These are phyloP conservation scores for Strigomonas galati DNA, from an alignment of 208 protist genomes.

Conservation along the genomic window DNA sequence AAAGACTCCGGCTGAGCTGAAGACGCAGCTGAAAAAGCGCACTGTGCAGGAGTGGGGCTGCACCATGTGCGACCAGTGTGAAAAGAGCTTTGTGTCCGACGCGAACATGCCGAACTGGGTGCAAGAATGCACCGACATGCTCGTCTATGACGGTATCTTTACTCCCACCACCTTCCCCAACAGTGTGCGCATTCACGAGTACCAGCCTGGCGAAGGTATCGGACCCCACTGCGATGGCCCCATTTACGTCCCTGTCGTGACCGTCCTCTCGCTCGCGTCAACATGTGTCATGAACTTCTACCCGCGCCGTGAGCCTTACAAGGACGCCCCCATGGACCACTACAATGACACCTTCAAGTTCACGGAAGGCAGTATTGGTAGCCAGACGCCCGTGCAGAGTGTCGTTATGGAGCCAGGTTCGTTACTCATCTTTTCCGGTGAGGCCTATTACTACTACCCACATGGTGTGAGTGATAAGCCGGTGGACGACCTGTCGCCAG, in stretches of 20 bases:
- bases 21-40: conserved; percentile 77
- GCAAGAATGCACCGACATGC: conserved; percentile 74
- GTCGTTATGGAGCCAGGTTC: conserved; percentile 87
- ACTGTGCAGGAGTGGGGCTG: conserved; percentile 90
- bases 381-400: conserved; percentile 51
- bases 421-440: conserved; percentile 75
- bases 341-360: conserved; percentile 94
- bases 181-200: conserved; percentile 92
- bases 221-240: conserved; percentile 87
- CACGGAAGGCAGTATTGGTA: conserved; percentile 57
- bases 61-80: conserved; percentile 81
- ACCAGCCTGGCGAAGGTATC: conserved; percentile 80
- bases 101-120: conserved; percentile 87
- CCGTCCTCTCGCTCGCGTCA: conserved; percentile 74
- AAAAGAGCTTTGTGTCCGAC: conserved; percentile 86
- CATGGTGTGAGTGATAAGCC: conserved; percentile 79
- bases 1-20: conserved; percentile 67
- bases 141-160: conserved; percentile 83
- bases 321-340: conserved; percentile 83
- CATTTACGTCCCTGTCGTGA: conserved; percentile 85
- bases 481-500: conserved; percentile 50
- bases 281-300: conserved; percentile 89
- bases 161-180: conserved; percentile 86
- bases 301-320: conserved; percentile 65
- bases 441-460: conserved; percentile 84